Conservation (phyloP, 2,329 filamentous ascomycete species). For the Epichloe sibirici region DNA sequence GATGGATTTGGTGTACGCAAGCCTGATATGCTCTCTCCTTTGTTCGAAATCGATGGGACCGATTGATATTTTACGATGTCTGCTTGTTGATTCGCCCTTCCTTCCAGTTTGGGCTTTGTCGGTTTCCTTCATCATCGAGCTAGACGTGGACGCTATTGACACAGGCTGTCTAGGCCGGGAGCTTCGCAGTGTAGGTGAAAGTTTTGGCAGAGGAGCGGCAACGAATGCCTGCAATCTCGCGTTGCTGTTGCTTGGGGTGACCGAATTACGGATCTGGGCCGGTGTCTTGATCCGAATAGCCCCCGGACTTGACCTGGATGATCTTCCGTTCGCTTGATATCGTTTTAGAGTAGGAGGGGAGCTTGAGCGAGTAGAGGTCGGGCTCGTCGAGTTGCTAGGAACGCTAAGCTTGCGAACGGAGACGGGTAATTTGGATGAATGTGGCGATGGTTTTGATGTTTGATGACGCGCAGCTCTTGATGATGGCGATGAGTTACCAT, state of each 20-base stretch:
- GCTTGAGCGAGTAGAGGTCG: slow-evolving; percentile 41
- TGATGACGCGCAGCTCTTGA: slow-evolving; percentile 19
- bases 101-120: slow-evolving; percentile 31
- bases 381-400: slow-evolving; percentile 34
- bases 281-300: slow-evolving; percentile 32
- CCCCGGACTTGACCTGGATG: slow-evolving; percentile 24
- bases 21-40: slow-evolving; percentile 67
- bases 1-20: slow-evolving; percentile 76
- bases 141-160: slow-evolving; percentile 59
- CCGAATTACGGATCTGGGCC: slow-evolving; percentile 27
- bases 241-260: slow-evolving; percentile 40
- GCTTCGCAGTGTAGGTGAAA: slow-evolving; percentile 68
- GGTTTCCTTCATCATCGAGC: slow-evolving; percentile 52
- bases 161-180: slow-evolving; percentile 72
- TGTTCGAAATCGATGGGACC: slow-evolving; percentile 78
- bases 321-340: slow-evolving; percentile 28
- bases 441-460: slow-evolving; percentile 15
- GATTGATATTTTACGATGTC: slow-evolving; percentile 45
- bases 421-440: slow-evolving; percentile 33
- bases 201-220: slow-evolving; percentile 54
- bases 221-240: slow-evolving; percentile 62
- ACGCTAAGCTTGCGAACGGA: slow-evolving; percentile 32
- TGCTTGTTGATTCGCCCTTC: slow-evolving; percentile 25
- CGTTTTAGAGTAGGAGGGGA: slow-evolving; percentile 39
- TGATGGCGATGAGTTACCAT: slow-evolving; percentile 25